phyloP scores from a whole-genome alignment of 768 basidiomycete species.

The Kwoniella mangroviensis region DNA sequence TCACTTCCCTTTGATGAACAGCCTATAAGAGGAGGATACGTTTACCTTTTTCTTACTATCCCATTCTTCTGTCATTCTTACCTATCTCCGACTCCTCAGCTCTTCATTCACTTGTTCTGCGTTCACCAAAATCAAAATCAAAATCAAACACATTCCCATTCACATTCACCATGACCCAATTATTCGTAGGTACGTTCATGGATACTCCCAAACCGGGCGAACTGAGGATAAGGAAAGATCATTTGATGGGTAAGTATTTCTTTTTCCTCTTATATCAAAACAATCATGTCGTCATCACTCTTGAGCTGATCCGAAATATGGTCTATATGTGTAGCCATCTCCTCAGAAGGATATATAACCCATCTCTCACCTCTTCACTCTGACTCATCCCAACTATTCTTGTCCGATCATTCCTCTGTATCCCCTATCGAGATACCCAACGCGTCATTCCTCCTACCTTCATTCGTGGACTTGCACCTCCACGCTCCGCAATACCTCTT shows the following conservation, averaged over 20 bases:
- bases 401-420: slow-evolving; percentile 46
- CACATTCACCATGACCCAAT: neutral
- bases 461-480: slow-evolving; percentile 80
- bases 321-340: slow-evolving; percentile 24
- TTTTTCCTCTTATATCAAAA: neutral
- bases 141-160: neutral
- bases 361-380: slow-evolving; percentile 17
- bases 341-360: slow-evolving; percentile 33
- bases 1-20: too few species aligned
- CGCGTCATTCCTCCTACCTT: slow-evolving; percentile 68
- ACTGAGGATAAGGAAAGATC: slow-evolving; percentile 66
- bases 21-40: too few species aligned
- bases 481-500: slow-evolving; percentile 90
- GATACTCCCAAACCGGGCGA: slow-evolving; percentile 65
- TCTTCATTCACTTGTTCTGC: neutral
- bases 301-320: neutral
- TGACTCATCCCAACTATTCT: slow-evolving; percentile 6
- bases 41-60: too few species aligned
- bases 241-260: slow-evolving; percentile 63
- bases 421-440: slow-evolving; percentile 11
- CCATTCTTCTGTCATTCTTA: too few species aligned
- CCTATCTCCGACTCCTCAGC: too few species aligned
- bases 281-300: neutral
- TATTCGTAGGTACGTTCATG: slow-evolving; percentile 51
- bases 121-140: neutral